Conservation (phyloP, 208 protist species). For the Acanthamoeba quina region DNA sequence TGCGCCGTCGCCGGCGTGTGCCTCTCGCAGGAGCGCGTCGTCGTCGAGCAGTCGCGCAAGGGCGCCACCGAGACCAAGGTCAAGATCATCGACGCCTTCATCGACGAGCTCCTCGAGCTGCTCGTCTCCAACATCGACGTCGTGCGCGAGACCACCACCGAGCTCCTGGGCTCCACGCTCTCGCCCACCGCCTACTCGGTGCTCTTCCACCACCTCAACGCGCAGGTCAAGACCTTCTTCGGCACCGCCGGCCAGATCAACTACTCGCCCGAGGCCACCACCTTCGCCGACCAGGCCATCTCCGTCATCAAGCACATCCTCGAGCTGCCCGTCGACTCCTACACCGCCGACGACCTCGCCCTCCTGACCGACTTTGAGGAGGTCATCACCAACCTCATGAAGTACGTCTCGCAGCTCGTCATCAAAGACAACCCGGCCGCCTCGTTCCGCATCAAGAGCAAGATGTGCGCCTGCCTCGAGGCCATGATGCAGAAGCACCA, state of each 20-base stretch:
- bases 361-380: slow-evolving; percentile 78
- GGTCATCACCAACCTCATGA: slow-evolving; percentile 77
- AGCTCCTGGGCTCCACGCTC: slow-evolving; percentile 74
- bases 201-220: slow-evolving; percentile 78
- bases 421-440: slow-evolving; percentile 28
- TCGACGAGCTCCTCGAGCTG: slow-evolving; percentile 77
- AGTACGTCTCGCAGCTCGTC: slow-evolving; percentile 77
- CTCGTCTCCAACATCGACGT: slow-evolving; percentile 77
- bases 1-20: slow-evolving; percentile 75
- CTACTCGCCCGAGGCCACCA: slow-evolving; percentile 35
- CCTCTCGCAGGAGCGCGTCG: slow-evolving; percentile 71
- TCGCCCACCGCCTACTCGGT: slow-evolving; percentile 69
- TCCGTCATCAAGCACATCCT: slow-evolving; percentile 81
- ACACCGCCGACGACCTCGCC: slow-evolving; percentile 79
- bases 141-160: slow-evolving; percentile 78
- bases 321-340: slow-evolving; percentile 71
- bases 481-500: slow-evolving; percentile 80
- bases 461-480: slow-evolving; percentile 80
- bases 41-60: slow-evolving; percentile 73
- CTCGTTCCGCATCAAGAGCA: slow-evolving; percentile 80
- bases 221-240: slow-evolving; percentile 76
- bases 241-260: slow-evolving; percentile 78
- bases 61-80: slow-evolving; percentile 70
- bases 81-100: slow-evolving; percentile 78
- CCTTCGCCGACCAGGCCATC: slow-evolving; percentile 82